These are phyloP conservation scores for Schwanniomyces pseudopolymorphus DNA, from an alignment of 805 yeast genomes.

Conservation along the genomic window DNA sequence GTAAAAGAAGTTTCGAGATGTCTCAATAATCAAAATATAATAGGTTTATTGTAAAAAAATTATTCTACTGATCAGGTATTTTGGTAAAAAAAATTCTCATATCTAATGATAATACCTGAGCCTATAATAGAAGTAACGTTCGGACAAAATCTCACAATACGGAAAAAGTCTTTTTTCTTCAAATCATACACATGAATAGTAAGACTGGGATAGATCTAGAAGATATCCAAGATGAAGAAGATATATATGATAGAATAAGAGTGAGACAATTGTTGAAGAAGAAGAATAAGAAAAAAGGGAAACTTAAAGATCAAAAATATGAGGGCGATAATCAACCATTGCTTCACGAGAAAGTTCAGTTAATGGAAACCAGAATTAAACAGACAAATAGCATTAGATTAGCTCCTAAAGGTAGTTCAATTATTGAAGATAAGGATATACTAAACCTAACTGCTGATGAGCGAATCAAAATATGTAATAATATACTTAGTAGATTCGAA, in stretches of 20 bases:
- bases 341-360: constrained; percentile 6
- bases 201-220: not conserved
- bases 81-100: no score
- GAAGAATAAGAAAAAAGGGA: constrained; percentile 2
- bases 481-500: constrained; percentile 3
- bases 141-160: not conserved
- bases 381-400: not conserved
- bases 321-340: constrained; percentile 1
- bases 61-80: no score
- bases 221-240: constrained; percentile 13
- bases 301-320: not conserved
- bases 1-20: no score
- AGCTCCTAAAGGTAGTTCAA: not conserved
- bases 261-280: constrained; percentile 5
- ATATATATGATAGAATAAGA: constrained; percentile 12
- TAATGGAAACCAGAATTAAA: constrained; percentile 6
- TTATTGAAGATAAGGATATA: not conserved
- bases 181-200: not conserved
- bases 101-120: no score
- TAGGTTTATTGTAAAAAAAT: no score
- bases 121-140: not conserved
- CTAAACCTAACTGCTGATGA: not conserved
- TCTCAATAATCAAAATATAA: no score
- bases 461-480: not conserved
- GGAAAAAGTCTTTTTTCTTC: not conserved